These are phyloP conservation scores for Talaromyces albobiverticillius DNA, from an alignment of 2,329 filamentous ascomycete genomes.

Conservation along the genomic window DNA sequence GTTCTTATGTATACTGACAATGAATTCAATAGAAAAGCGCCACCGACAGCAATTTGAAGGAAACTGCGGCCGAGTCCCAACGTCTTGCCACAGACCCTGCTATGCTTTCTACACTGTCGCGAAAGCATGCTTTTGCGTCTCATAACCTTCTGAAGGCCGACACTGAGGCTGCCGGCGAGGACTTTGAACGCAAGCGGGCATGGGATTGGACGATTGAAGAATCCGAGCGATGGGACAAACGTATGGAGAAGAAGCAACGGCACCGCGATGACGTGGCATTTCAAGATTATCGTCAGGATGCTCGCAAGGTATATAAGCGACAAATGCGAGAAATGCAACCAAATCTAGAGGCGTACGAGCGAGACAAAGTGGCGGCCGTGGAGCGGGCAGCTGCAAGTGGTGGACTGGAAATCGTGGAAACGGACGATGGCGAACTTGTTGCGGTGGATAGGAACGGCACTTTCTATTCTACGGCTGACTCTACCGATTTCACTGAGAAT, in stretches of 20 bases:
- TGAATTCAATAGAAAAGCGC: constrained; percentile 35
- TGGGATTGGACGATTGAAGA: constrained; percentile 99
- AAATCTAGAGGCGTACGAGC: constrained; percentile 80
- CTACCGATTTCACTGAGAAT: constrained; percentile 75
- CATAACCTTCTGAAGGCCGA: constrained; percentile 94
- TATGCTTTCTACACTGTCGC: constrained; percentile 73
- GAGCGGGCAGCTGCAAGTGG: constrained; percentile 81
- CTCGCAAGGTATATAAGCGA: constrained; percentile 88
- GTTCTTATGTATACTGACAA: constrained; percentile 19
- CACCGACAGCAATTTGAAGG: constrained; percentile 66
- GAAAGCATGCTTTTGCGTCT: constrained; percentile 80
- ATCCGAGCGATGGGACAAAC: constrained; percentile 88
- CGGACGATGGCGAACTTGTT: constrained; percentile 89
- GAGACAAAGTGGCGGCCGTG: constrained; percentile 78
- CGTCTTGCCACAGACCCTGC: constrained; percentile 73
- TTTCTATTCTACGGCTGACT: constrained; percentile 87
- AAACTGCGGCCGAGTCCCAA: constrained; percentile 78
- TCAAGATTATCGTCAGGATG: constrained; percentile 81
- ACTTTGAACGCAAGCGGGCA: constrained; percentile 95
- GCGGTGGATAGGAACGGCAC: constrained; percentile 87
- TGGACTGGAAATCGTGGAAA: constrained; percentile 89
- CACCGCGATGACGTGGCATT: constrained; percentile 85
- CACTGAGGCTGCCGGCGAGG: constrained; percentile 76
- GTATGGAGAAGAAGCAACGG: constrained; percentile 78
- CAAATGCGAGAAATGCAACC: constrained; percentile 75